Evolutionary conservation across 257 asterid genomes (phyloP).

Genomic region (Voacanga thouarsii): DNA sequence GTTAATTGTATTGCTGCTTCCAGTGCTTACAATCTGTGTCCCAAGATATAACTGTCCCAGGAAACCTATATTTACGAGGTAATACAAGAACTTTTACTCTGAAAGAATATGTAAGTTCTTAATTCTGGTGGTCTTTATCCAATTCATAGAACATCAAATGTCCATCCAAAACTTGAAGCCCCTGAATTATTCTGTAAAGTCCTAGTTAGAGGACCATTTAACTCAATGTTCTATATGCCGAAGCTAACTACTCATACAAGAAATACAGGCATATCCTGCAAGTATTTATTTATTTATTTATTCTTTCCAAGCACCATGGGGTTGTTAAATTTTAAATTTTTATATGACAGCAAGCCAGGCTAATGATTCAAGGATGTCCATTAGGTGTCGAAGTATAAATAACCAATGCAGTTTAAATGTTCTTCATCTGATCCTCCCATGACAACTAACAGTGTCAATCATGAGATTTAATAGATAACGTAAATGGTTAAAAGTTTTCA

Average conservation of each 20-base stretch:
- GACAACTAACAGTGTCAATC: background rate
- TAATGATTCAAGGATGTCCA: background rate
- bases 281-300: background rate
- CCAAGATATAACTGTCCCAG: background rate
- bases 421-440: background rate
- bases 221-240: background rate
- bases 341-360: background rate
- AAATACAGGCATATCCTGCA: no score
- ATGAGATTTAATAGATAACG: background rate
- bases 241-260: background rate
- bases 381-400: background rate
- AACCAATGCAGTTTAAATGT: background rate
- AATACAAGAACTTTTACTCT: background rate
- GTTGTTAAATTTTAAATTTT: no score
- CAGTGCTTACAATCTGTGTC: background rate
- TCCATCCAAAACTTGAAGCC: background rate
- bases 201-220: background rate
- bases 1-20: background rate
- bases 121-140: background rate
- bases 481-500: background rate
- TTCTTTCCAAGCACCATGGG: no score
- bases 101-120: background rate
- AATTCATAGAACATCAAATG: slow-evolving; percentile 4
- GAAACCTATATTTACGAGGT: background rate
- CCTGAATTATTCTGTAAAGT: background rate